Percentiles rank a stretch among this genome's conserved stretches.
Conservation (phyloP, 495 filamentous ascomycete species). For the Neurospora discreta region DNA sequence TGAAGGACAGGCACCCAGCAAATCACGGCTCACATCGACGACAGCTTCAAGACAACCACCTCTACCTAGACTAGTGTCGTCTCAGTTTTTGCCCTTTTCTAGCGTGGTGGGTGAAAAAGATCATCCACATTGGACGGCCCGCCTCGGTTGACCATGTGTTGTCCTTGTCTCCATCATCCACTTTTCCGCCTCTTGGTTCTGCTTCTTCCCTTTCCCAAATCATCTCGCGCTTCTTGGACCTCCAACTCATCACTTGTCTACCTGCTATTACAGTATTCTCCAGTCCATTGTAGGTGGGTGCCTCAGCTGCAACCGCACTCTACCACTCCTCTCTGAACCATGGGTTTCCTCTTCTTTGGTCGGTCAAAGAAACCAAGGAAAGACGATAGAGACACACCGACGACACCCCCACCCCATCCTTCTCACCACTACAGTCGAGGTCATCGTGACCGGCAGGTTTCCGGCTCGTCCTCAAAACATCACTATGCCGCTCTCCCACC, state of each 20-base stretch:
- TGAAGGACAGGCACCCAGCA: neutral
- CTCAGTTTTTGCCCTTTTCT: neutral
- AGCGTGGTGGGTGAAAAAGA: neutral
- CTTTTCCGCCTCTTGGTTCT: neutral
- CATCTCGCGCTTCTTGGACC: neutral
- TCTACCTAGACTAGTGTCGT: neutral
- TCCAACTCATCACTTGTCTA: neutral
- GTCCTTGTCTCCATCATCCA: neutral
- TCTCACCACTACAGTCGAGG: neutral
- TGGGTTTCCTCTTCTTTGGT: constrained; percentile 39
- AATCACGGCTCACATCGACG: neutral
- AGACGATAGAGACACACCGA: constrained; percentile 4
- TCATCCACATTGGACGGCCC: neutral
- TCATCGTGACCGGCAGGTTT: neutral
- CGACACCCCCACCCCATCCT: constrained; percentile 6
- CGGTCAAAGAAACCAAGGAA: constrained; percentile 29
- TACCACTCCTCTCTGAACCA: constrained; percentile 10
- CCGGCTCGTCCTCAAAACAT: constrained; percentile 1
- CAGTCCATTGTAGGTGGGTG: neutral
- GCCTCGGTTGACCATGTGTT: neutral
- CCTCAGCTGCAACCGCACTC: neutral
- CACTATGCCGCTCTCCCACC: constrained; percentile 6
- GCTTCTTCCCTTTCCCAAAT: neutral
- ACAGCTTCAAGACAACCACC: neutral
- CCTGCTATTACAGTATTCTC: neutral